Evolutionary conservation across 257 asterid species (phyloP).

Genomic region (Solanum raphanifolium): DNA sequence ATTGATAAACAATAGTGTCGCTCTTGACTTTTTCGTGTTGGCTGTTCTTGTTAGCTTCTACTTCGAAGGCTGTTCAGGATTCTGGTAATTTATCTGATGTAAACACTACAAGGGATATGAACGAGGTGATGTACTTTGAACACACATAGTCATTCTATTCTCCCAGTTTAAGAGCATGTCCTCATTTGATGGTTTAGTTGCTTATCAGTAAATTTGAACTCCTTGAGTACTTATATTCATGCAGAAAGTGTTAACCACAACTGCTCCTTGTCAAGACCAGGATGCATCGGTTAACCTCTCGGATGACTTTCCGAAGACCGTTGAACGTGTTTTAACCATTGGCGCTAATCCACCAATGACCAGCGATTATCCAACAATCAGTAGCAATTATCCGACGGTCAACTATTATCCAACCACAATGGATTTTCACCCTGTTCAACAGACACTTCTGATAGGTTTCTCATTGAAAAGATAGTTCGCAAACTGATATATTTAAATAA

Average conservation of each 20-base stretch:
- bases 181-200: neutral
- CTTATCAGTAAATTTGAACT: neutral
- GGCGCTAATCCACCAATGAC: neutral
- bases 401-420: slow-evolving; percentile 35
- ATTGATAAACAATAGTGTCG: neutral
- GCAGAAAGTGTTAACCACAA: slow-evolving; percentile 27
- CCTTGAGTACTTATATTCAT: neutral
- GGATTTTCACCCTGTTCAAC: slow-evolving; percentile 66
- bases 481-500: neutral
- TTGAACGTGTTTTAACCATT: slow-evolving; percentile 29
- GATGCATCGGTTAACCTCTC: slow-evolving; percentile 14
- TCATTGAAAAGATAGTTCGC: neutral
- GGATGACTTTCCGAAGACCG: slow-evolving; percentile 36
- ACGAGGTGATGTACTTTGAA: slow-evolving; percentile 35
- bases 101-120: slow-evolving; percentile 7
- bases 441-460: slow-evolving; percentile 56
- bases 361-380: neutral
- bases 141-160: neutral
- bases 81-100: slow-evolving; percentile 5
- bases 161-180: neutral
- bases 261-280: slow-evolving; percentile 3
- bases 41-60: slow-evolving; percentile 6
- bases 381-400: neutral
- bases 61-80: slow-evolving; percentile 14
- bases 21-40: neutral